Conservation (phyloP, 2,329 filamentous ascomycete genomes). For the Arthrobotrys megalospora region DNA sequence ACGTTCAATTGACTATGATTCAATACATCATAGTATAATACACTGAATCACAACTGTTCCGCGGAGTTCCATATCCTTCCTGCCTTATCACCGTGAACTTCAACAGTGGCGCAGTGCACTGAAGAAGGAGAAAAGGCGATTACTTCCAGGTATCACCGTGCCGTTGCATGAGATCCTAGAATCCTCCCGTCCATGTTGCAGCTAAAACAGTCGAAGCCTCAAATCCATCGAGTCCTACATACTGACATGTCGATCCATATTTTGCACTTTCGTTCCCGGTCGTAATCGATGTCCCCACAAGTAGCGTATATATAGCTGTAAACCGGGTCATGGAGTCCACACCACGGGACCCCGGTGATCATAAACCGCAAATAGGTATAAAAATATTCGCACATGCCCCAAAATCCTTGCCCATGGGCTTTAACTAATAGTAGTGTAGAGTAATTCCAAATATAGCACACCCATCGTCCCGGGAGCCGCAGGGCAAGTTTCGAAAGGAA, state of each 20-base stretch:
- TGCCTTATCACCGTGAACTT: background rate
- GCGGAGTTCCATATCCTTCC: background rate
- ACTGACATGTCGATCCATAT: background rate
- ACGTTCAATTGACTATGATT: too few species aligned
- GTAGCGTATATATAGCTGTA: background rate
- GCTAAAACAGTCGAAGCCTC: background rate
- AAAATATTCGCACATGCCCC: too few species aligned
- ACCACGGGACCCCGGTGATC: too few species aligned
- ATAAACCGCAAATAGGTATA: too few species aligned
- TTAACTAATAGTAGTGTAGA: too few species aligned
- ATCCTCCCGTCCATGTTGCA: background rate
- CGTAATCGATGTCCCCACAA: background rate
- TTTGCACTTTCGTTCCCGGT: background rate
- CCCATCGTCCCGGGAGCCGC: background rate
- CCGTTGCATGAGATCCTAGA: slow-evolving; percentile 11
- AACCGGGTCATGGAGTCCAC: too few species aligned
- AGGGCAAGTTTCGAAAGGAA: slow-evolving; percentile 13
- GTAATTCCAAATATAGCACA: slow-evolving; percentile 13
- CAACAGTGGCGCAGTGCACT: slow-evolving; percentile 1
- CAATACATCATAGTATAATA: too few species aligned
- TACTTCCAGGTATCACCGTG: background rate
- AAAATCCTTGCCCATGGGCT: too few species aligned
- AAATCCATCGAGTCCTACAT: too few species aligned
- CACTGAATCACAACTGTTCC: background rate
- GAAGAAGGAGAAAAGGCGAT: background rate